phyloP scores from a whole-genome alignment of 202 grass and related monocot species.

The Schoenoplectus tabernaemontani region DNA sequence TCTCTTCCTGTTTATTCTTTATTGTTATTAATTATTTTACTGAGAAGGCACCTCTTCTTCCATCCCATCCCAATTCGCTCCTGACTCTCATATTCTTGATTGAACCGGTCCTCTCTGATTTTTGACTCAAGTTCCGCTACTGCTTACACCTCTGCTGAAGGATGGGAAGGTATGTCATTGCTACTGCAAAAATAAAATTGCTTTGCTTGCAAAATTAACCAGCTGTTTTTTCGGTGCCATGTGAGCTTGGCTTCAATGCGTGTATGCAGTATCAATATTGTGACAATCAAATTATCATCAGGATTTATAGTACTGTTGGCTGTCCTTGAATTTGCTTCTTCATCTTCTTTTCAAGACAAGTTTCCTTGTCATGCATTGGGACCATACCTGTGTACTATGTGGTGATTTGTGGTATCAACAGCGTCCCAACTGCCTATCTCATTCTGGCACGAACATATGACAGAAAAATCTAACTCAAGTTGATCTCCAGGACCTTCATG shows the following conservation, averaged over 20 bases:
- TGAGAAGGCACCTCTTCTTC: too few species aligned
- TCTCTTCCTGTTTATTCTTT: too few species aligned
- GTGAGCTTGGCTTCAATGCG: neutral
- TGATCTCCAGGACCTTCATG: slow-evolving; percentile 65
- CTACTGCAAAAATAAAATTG: neutral
- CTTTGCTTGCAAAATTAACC: neutral
- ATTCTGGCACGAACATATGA: too few species aligned
- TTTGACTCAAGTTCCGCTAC: too few species aligned
- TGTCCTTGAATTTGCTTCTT: neutral
- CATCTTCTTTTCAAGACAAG: neutral
- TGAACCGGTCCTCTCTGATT: too few species aligned
- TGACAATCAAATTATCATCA: neutral
- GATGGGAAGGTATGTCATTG: slow-evolving; percentile 55
- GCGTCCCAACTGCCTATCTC: neutral
- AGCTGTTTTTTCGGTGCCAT: neutral
- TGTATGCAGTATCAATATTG: neutral
- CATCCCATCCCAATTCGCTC: too few species aligned
- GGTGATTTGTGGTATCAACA: neutral
- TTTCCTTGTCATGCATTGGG: neutral
- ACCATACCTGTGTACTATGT: neutral
- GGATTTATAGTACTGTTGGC: neutral
- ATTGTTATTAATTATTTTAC: too few species aligned
- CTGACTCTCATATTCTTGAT: too few species aligned
- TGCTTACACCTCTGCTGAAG: slow-evolving; percentile 51
- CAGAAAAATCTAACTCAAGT: slow-evolving; percentile 1